A percentile compares a stretch with the other conserved stretches of the same genome.
Evolutionary conservation across 768 basidiomycete genomes (phyloP).

Genomic region (Agrocybe pediades): DNA sequence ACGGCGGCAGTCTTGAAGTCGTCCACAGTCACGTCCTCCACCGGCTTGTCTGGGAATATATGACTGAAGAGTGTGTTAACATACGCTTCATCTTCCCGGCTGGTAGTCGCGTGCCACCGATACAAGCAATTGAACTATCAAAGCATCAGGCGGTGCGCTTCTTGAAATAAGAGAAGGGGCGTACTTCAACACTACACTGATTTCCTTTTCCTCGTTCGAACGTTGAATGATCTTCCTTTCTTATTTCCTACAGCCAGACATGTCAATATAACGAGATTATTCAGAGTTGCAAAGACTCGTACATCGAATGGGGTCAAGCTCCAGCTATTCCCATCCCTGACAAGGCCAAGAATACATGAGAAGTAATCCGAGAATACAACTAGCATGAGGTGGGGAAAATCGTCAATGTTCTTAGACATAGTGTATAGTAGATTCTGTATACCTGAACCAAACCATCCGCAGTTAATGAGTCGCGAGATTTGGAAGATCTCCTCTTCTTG

Average conservation of each 20-base stretch:
- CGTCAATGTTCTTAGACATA: slow-evolving; percentile 1
- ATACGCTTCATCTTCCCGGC: slow-evolving; percentile 72
- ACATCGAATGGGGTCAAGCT: slow-evolving; percentile 75
- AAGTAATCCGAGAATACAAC: slow-evolving; percentile 87
- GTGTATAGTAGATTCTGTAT: slow-evolving; percentile 10
- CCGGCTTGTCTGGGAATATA: slow-evolving; percentile 54
- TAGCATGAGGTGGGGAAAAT: slow-evolving; percentile 11
- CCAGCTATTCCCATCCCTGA: slow-evolving; percentile 76
- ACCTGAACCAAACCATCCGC: slow-evolving; percentile 74
- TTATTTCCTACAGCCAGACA: slow-evolving; percentile 55
- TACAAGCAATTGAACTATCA: slow-evolving; percentile 81
- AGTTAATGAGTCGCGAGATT: slow-evolving; percentile 75
- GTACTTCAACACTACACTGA: slow-evolving; percentile 78
- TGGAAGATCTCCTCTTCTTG: slow-evolving; percentile 88
- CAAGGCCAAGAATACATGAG: slow-evolving; percentile 76
- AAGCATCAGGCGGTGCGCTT: slow-evolving; percentile 1
- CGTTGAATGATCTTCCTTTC: slow-evolving; percentile 57
- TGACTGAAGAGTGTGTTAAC: slow-evolving; percentile 47
- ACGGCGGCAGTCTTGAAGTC: slow-evolving; percentile 55
- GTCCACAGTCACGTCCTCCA: slow-evolving; percentile 42
- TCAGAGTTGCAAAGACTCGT: slow-evolving; percentile 17
- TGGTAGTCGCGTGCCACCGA: slow-evolving; percentile 84
- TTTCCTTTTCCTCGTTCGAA: slow-evolving; percentile 85
- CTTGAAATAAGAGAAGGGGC: slow-evolving; percentile 4
- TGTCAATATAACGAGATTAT: neutral